Evolutionary conservation across 495 filamentous ascomycete species (phyloP).

Genomic region (Xylaria curta): DNA sequence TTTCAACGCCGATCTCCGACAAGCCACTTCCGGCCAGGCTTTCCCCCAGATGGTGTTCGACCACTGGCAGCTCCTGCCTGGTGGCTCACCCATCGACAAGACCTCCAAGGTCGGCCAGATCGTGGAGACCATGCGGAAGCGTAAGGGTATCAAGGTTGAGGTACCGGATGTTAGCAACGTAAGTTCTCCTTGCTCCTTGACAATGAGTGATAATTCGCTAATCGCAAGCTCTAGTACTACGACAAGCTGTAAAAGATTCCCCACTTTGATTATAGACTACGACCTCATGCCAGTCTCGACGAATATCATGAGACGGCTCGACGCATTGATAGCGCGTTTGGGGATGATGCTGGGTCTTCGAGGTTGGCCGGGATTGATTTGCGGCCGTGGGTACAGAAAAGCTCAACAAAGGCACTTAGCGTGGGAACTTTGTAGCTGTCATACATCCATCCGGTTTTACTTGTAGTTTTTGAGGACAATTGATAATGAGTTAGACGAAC

Average conservation of each 20-base stretch:
- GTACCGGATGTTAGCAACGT: conserved; percentile 92
- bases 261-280: conserved; percentile 46
- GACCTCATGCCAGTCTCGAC: conserved; percentile 45
- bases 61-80: conserved; percentile 94
- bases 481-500: conserved; percentile 37
- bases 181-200: conserved; percentile 55
- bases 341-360: conserved; percentile 36
- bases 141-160: conserved; percentile 98
- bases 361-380: conserved; percentile 39
- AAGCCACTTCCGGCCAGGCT: conserved; percentile 91
- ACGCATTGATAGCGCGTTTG: conserved; percentile 29
- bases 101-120: conserved; percentile 85
- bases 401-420: conserved; percentile 39
- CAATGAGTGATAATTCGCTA: conserved; percentile 51
- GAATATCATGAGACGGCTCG: conserved; percentile 42
- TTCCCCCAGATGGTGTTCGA: conserved; percentile 99
- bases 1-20: conserved; percentile 97
- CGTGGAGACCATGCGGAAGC: conserved; percentile 90
- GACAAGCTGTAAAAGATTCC: conserved; percentile 86
- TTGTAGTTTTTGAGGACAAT: conserved; percentile 38
- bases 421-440: conserved; percentile 39
- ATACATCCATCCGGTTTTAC: conserved; percentile 39
- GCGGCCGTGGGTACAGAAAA: conserved; percentile 42
- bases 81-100: conserved; percentile 88
- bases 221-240: conserved; percentile 79